Base-by-base conservation (phyloP, 2,329 filamentous ascomycete species). In the Hymenoscyphus fraxineus region DNA sequence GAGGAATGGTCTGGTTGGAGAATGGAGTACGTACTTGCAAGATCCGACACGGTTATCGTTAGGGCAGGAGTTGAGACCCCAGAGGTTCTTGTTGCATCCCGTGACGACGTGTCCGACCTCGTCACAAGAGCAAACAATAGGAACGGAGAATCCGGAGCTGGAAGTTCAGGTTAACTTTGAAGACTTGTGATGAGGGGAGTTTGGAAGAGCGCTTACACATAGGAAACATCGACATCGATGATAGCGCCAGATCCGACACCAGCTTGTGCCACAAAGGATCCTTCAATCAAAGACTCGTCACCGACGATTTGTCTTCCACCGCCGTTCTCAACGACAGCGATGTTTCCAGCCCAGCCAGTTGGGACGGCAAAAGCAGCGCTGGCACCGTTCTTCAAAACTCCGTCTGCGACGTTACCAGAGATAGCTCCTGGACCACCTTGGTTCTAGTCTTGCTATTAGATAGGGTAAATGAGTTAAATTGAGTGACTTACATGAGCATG, bases 241-340 rank as follows among this genome's bases (percentile, higher is more conserved):
- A 57, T 19, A 12, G 60, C 47, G 6, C 32, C 47, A 32, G 32
- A 6, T 2, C 39, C 31, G 15, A 31, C 7, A 12, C 38, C 41
- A 39, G 15, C n/a, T 57, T 32, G 55, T 1, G 32, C 27, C 10
- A 57, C 32, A 40, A 62, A 62, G n/a, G 51, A 57, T 27, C 54
- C 60, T 19, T 62, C 60, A 58, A 62, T 58, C 32, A 62, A 55
- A 19, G 35, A 41, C 56, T 62, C 60, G 22, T 62, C 60, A 13
- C 54, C 60, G 1, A 32, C 41, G 27, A 56, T 35, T 31, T n/a
- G 39, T 5, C n/a, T 22, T n/a, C 35, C 38, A 10, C 6, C 60
- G 19, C 15, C 32, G 12, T 39, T 41, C 10, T 54, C 19, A 22
- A 54, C 47, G 10, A 62, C 41, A 13, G 54, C 54, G 10, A 62